These are phyloP conservation scores for Brassica hybrid DNA, from an alignment of 441 rosid species.

Conservation along the genomic window DNA sequence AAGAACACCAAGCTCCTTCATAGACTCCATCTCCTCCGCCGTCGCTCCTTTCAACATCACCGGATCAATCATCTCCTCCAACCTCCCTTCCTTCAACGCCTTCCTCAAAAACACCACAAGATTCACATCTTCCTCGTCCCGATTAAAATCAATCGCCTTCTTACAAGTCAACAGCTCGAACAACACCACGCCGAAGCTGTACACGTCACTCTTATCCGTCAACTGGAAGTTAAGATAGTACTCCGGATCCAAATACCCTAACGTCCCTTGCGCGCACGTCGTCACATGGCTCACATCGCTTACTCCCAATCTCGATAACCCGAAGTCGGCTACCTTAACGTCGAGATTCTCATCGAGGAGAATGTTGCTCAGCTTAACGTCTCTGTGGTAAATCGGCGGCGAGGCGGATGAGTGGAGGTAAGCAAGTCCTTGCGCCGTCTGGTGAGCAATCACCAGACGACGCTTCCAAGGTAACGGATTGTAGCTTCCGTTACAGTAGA, in stretches of 20 bases:
- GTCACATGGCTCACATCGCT: conserved; percentile 47
- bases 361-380: conserved; percentile 64
- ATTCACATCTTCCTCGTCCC: conserved; percentile 69
- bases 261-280: conserved; percentile 47
- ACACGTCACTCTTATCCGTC: conserved; percentile 50
- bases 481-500: conserved; percentile 37
- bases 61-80: conserved; percentile 58
- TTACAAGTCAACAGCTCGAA: conserved; percentile 46
- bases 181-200: conserved; percentile 49
- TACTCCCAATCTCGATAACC: conserved; percentile 57
- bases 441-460: conserved; percentile 52
- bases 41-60: conserved; percentile 44
- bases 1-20: conserved; percentile 52
- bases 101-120: conserved; percentile 62
- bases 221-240: conserved; percentile 45
- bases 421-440: conserved; percentile 57
- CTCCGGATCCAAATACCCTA: conserved; percentile 51
- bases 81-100: conserved; percentile 45
- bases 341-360: conserved; percentile 52
- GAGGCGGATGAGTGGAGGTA: conserved; percentile 59
- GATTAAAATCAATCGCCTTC: conserved; percentile 47
- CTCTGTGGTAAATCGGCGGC: conserved; percentile 65
- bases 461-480: conserved; percentile 45
- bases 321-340: conserved; percentile 65
- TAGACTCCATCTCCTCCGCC: conserved; percentile 30